These are phyloP conservation scores for Sporothrix variecibatus DNA, from an alignment of 2,329 filamentous ascomycete species.

Conservation along the genomic window DNA sequence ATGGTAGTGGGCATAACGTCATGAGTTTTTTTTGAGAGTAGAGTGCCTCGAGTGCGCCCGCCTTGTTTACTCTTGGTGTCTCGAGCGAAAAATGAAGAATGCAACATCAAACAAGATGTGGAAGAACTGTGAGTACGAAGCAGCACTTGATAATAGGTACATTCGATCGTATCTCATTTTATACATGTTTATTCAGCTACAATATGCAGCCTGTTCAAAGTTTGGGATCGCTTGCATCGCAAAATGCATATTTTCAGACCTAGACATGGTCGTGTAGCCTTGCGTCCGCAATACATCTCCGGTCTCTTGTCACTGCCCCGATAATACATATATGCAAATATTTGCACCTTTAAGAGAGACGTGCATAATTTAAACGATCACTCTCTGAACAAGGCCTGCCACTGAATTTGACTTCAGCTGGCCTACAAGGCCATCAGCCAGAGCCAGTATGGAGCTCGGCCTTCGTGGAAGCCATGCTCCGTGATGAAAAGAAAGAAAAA, in stretches of 20 bases:
- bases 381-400: background rate
- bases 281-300: background rate
- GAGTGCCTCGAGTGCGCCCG: background rate
- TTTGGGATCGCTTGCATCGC: background rate
- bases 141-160: too few species aligned
- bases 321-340: background rate
- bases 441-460: background rate
- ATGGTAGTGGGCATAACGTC: background rate
- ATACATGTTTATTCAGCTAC: background rate
- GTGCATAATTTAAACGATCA: background rate
- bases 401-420: background rate
- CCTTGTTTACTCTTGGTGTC: background rate
- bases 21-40: background rate
- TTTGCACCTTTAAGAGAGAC: background rate
- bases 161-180: background rate
- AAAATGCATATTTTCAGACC: background rate
- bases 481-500: background rate
- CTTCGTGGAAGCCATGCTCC: background rate
- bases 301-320: background rate
- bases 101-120: background rate
- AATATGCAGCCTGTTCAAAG: background rate
- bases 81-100: background rate
- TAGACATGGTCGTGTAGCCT: background rate
- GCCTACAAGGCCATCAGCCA: background rate
- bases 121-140: background rate